Evolutionary conservation across 805 yeast species (phyloP).

Genomic region (Ogataea polymorpha): DNA sequence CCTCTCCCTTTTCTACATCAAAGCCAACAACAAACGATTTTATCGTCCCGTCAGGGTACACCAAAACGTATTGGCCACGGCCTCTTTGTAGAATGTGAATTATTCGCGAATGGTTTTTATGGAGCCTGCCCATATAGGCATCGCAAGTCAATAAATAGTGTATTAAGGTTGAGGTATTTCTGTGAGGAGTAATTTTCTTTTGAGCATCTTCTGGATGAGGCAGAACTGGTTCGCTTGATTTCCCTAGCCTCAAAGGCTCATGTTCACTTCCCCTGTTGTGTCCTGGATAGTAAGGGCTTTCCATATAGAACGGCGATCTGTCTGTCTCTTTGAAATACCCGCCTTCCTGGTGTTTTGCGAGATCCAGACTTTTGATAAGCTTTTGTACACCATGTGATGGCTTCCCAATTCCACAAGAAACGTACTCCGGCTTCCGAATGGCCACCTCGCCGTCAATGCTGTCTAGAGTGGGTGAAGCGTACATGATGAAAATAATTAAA

Average conservation of each 20-base stretch:
- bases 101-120: constrained; percentile 48
- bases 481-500: neutral
- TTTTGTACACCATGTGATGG: constrained; percentile 25
- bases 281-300: constrained; percentile 37
- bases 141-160: constrained; percentile 51
- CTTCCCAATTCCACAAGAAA: constrained; percentile 7
- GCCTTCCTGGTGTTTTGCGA: constrained; percentile 51
- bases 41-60: constrained; percentile 48
- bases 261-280: constrained; percentile 20
- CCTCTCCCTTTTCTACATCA: constrained; percentile 43
- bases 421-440: constrained; percentile 26
- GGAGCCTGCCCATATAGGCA: constrained; percentile 50
- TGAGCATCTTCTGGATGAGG: constrained; percentile 15
- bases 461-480: constrained; percentile 25
- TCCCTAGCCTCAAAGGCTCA: constrained; percentile 15
- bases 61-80: constrained; percentile 51
- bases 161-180: constrained; percentile 49
- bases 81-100: constrained; percentile 56
- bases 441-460: constrained; percentile 12
- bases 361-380: constrained; percentile 35
- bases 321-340: constrained; percentile 59
- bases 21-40: constrained; percentile 54
- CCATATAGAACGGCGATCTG: constrained; percentile 43
- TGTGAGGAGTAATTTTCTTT: constrained; percentile 23
- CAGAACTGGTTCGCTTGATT: constrained; percentile 12